phyloP scores from a whole-genome alignment of 2,329 filamentous ascomycete species.

The Fusarium nematophilum region DNA sequence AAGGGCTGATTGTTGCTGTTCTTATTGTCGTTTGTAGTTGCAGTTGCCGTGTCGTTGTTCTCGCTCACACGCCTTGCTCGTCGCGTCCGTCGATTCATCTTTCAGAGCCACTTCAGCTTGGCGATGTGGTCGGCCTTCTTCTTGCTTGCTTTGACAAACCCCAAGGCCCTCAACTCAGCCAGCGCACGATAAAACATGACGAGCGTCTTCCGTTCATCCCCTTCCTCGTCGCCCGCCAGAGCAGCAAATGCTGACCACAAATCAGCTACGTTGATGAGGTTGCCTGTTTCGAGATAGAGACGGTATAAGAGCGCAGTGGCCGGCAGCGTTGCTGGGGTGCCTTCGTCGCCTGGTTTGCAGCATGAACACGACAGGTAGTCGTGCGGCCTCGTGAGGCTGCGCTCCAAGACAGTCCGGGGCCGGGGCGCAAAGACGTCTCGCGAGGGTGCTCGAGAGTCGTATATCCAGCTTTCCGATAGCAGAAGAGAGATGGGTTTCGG shows the following conservation, averaged over 20 bases:
- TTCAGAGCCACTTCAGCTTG: constrained; percentile 83
- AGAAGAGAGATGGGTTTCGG: constrained; percentile 57
- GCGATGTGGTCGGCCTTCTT: constrained; percentile 94
- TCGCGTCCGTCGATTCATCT: constrained; percentile 17
- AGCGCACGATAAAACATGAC: constrained; percentile 86
- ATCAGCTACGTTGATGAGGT: constrained; percentile 82
- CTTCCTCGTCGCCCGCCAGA: constrained; percentile 60
- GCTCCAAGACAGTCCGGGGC: constrained; percentile 76
- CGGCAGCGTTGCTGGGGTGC: constrained; percentile 71
- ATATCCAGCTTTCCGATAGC: constrained; percentile 79
- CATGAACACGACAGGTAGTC: constrained; percentile 82
- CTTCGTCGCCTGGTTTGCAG: constrained; percentile 63
- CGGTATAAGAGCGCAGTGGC: constrained; percentile 81
- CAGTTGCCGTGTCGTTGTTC: background rate
- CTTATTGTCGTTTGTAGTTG: too few species aligned
- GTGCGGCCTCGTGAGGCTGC: constrained; percentile 77
- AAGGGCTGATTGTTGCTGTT: constrained; percentile 4
- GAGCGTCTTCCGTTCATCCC: constrained; percentile 68
- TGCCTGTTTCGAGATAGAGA: constrained; percentile 81
- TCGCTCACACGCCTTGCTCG: background rate
- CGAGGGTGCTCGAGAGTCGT: constrained; percentile 76
- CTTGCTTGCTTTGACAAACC: constrained; percentile 87
- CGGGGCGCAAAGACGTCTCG: constrained; percentile 80
- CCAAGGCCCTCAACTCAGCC: constrained; percentile 86
- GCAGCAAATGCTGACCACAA: constrained; percentile 81